These are phyloP conservation scores for Sporothrix pallida DNA, from an alignment of 2,329 filamentous ascomycete species.

Conservation along the genomic window DNA sequence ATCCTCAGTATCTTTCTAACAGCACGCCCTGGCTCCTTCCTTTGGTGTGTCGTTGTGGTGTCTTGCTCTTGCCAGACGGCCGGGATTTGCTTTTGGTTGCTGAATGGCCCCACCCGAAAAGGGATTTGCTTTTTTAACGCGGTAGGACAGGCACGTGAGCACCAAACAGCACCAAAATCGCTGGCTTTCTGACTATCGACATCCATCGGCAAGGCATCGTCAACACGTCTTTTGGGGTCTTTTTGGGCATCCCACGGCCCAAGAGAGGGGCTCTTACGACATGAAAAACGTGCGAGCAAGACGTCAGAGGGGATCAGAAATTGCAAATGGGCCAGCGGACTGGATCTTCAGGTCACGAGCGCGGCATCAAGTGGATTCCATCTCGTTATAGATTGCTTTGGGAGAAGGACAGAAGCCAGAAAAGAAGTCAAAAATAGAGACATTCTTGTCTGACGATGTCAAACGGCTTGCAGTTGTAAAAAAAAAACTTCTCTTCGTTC, in stretches of 20 bases:
- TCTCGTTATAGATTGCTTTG: slow-evolving; percentile 36
- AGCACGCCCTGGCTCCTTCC: neutral
- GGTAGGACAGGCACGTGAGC: slow-evolving; percentile 29
- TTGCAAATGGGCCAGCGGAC: slow-evolving; percentile 20
- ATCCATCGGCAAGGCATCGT: slow-evolving; percentile 15
- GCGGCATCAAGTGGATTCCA: slow-evolving; percentile 34
- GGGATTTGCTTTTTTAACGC: slow-evolving; percentile 26
- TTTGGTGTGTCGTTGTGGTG: neutral
- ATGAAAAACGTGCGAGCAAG: neutral
- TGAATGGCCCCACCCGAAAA: neutral
- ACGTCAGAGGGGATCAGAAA: slow-evolving; percentile 14
- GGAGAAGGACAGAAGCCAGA: neutral
- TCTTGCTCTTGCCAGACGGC: slow-evolving; percentile 19
- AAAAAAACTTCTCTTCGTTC: neutral
- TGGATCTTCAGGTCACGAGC: slow-evolving; percentile 31
- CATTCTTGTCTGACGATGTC: neutral
- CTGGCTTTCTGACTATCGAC: neutral
- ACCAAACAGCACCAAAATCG: neutral
- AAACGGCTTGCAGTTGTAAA: neutral
- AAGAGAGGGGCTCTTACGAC: neutral
- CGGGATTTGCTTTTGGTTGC: slow-evolving; percentile 32
- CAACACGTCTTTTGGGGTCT: too few relatives aligned
- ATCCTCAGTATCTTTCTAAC: neutral
- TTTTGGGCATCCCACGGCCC: neutral
- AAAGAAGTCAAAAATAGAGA: slow-evolving; percentile 9